Conservation (phyloP, 208 protist genomes). For the Crithidia expoeki region DNA sequence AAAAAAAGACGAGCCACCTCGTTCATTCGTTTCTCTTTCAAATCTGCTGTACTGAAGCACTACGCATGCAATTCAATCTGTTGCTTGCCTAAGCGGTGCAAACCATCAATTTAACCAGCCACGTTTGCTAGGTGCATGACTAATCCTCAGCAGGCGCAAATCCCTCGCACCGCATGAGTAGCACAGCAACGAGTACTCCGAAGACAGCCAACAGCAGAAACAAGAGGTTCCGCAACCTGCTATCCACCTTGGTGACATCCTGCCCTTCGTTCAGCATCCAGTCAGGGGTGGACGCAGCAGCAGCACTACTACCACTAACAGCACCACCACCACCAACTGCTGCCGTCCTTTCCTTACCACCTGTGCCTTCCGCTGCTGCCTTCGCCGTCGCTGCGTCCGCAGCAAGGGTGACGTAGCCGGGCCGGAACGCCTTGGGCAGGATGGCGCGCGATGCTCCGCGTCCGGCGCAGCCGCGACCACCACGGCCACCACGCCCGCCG, state of each 20-base stretch:
- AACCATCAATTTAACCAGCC: too few species aligned
- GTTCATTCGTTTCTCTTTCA: too few species aligned
- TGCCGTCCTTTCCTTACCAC: neutral
- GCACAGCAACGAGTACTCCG: constrained; percentile 22
- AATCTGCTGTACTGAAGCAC: too few species aligned
- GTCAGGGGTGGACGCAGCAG: constrained; percentile 11
- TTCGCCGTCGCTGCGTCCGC: neutral
- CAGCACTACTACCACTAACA: constrained; percentile 3
- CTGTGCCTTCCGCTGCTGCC: neutral
- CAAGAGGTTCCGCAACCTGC: constrained; percentile 34
- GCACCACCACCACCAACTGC: neutral
- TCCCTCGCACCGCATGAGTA: constrained; percentile 8
- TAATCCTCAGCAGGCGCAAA: neutral
- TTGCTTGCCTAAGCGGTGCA: too few species aligned
- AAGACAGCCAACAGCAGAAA: constrained; percentile 44
- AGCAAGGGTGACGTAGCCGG: constrained; percentile 7
- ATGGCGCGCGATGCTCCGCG: constrained; percentile 17
- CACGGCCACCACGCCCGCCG: constrained; percentile 1
- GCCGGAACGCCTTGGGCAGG: constrained; percentile 19
- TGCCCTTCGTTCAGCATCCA: constrained; percentile 20
- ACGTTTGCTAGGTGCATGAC: too few species aligned
- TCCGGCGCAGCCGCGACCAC: constrained; percentile 12
- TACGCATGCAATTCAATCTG: too few species aligned
- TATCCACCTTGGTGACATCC: constrained; percentile 1
- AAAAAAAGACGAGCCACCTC: too few species aligned